Evolutionary conservation across 202 grass and related monocot species (phyloP).

Genomic region (Miscanthus sacchariflorus): DNA sequence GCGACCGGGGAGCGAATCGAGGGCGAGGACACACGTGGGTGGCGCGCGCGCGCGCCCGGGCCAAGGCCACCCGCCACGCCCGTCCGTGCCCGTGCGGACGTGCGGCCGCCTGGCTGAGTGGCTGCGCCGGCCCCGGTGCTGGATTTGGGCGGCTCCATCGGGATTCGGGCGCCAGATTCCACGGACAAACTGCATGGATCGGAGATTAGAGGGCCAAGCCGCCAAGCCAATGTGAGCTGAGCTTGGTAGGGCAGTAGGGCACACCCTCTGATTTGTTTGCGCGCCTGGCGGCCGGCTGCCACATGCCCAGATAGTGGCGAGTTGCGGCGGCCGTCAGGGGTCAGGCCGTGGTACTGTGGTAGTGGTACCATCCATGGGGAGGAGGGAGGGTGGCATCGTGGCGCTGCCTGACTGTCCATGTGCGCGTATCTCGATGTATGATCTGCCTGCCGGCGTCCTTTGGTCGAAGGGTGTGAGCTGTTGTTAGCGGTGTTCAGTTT

Average conservation of each 20-base stretch:
- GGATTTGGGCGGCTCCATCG: neutral
- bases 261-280: neutral
- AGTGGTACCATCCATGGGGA: no score
- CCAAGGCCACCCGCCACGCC: neutral
- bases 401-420: constrained; percentile 12
- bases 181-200: neutral
- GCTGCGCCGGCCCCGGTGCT: neutral
- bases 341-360: neutral
- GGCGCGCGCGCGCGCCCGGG: neutral
- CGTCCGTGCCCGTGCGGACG: neutral
- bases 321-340: neutral
- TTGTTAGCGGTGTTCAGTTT: no score
- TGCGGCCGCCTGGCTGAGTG: neutral
- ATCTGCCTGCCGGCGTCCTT: constrained; percentile 37
- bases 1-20: neutral
- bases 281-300: neutral
- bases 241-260: neutral
- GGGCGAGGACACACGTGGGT: constrained; percentile 20
- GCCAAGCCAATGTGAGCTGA: neutral
- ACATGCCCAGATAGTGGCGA: neutral
- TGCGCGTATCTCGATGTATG: constrained; percentile 25
- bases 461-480: neutral
- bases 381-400: neutral
- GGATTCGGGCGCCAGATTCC: neutral
- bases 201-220: no score